Percentiles rank a stretch among this genome's conserved stretches.
phyloP scores from a whole-genome alignment of 441 rosid genomes.

The Arabidopsis hybrid region DNA sequence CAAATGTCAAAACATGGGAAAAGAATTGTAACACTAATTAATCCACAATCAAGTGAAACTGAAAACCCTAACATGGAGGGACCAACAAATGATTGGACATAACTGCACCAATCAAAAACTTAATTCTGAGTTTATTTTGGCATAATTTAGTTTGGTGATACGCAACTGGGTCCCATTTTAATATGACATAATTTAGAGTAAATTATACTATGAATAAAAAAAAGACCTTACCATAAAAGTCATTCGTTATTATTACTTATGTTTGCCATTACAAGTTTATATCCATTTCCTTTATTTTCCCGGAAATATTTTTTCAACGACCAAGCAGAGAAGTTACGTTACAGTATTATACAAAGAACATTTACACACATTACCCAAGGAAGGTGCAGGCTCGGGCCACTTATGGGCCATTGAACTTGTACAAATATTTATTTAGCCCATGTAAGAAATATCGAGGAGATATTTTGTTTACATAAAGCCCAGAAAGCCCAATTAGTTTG shows the following conservation, averaged over 20 bases:
- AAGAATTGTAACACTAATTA: slow-evolving; percentile 39
- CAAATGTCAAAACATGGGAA: slow-evolving; percentile 39
- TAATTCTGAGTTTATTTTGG: slow-evolving; percentile 36
- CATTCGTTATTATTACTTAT: slow-evolving; percentile 59
- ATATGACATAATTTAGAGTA: slow-evolving; percentile 27
- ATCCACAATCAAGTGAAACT: slow-evolving; percentile 40
- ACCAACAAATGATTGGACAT: slow-evolving; percentile 61
- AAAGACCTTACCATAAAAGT: slow-evolving; percentile 55
- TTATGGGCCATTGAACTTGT: neutral
- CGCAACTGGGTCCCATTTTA: slow-evolving; percentile 31
- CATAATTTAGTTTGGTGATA: slow-evolving; percentile 33
- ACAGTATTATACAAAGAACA: neutral
- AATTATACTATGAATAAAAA: slow-evolving; percentile 13
- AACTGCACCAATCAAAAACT: slow-evolving; percentile 48
- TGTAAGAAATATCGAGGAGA: neutral
- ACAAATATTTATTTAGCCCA: neutral
- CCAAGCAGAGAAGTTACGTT: slow-evolving; percentile 28
- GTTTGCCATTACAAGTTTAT: slow-evolving; percentile 78
- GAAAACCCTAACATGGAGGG: slow-evolving; percentile 48
- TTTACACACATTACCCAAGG: neutral
- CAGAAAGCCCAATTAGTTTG: slow-evolving; percentile 40
- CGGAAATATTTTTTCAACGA: slow-evolving; percentile 22
- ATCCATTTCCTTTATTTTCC: slow-evolving; percentile 34
- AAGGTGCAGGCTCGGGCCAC: slow-evolving; percentile 9
- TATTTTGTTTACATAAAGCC: slow-evolving; percentile 28